Conservation (phyloP, 768 basidiomycete species). For the Trametes maxima region DNA sequence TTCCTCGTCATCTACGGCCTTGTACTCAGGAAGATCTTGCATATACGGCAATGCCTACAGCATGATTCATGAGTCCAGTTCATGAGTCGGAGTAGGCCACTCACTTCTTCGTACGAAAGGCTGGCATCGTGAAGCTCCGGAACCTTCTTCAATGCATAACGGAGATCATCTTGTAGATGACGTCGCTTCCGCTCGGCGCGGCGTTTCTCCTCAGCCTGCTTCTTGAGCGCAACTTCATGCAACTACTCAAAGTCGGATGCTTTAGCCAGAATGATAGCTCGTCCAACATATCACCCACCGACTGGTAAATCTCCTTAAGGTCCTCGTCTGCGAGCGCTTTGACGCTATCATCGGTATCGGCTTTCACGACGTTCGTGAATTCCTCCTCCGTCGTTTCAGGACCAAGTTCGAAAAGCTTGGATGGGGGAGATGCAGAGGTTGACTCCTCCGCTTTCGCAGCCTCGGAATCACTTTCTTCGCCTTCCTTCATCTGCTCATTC, state of each 20-base stretch:
- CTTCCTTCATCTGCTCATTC: conserved; percentile 24
- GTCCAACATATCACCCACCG: conserved; percentile 48
- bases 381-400: conserved; percentile 69
- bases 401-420: conserved; percentile 43
- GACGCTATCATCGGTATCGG: conserved; percentile 54
- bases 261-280: not conserved
- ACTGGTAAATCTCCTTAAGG: conserved; percentile 58
- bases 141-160: conserved; percentile 93
- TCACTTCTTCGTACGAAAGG: conserved; percentile 78
- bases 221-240: conserved; percentile 67
- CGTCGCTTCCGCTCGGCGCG: conserved; percentile 82
- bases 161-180: conserved; percentile 91
- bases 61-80: not conserved
- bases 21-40: conserved; percentile 82
- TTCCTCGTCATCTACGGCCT: conserved; percentile 88
- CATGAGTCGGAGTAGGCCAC: conserved; percentile 29
- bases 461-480: conserved; percentile 35
- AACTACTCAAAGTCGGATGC: conserved; percentile 48
- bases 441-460: conserved; percentile 19
- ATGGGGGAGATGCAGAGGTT: not conserved
- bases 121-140: conserved; percentile 78
- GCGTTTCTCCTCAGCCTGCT: conserved; percentile 85
- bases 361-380: conserved; percentile 59
- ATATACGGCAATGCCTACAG: conserved; percentile 74
- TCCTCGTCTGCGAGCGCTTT: conserved; percentile 53